Conservation (phyloP, 495 filamentous ascomycete genomes). For the Penicillium fimorum region DNA sequence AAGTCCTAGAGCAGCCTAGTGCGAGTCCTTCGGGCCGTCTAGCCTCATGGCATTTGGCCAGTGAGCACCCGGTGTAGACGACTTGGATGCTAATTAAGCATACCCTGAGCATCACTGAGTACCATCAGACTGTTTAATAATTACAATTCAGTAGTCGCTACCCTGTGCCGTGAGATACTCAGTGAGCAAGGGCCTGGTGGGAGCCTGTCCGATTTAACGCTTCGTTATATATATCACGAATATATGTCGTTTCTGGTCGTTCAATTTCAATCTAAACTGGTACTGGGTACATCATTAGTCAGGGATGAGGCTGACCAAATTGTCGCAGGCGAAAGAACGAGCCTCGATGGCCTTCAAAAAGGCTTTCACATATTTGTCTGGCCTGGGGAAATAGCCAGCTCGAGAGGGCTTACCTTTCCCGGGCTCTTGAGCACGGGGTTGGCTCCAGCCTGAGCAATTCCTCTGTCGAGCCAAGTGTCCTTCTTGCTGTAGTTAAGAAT, state of each 20-base stretch:
- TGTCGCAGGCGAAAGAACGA: not conserved
- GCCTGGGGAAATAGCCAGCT: not conserved
- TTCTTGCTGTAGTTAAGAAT: not conserved
- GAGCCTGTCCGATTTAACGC: too few species aligned
- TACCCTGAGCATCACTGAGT: too few species aligned
- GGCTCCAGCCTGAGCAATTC: not conserved
- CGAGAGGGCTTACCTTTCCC: not conserved
- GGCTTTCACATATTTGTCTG: not conserved
- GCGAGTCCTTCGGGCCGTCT: too few species aligned
- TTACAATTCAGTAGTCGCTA: too few species aligned
- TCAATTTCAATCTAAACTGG: not conserved
- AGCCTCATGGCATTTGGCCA: too few species aligned
- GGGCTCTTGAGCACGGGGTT: not conserved
- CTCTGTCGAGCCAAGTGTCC: not conserved
- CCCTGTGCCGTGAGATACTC: too few species aligned
- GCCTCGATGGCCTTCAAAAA: not conserved
- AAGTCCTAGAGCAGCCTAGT: too few species aligned
- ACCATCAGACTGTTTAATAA: too few species aligned
- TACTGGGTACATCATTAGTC: not conserved
- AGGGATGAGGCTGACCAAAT: not conserved
- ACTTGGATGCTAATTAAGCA: too few species aligned
- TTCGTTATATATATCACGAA: not conserved
- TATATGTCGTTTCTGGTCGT: not conserved
- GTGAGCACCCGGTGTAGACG: too few species aligned
- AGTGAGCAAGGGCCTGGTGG: too few species aligned